These are phyloP conservation scores for Penicillium fuscoglaucum DNA, from an alignment of 2,329 filamentous ascomycete genomes.

Conservation along the genomic window DNA sequence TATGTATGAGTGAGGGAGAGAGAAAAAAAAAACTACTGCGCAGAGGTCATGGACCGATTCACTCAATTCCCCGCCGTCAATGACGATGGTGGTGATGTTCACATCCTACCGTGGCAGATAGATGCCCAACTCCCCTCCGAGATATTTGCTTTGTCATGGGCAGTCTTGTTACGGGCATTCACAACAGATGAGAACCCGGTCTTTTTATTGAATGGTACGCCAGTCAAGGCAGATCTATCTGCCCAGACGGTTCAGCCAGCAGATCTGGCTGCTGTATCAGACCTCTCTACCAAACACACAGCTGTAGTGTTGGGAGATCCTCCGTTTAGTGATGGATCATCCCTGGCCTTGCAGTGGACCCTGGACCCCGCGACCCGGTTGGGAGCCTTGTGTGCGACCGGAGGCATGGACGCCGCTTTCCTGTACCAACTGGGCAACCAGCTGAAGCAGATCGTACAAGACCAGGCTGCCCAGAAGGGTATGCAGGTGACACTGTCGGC, in stretches of 20 bases:
- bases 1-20: conserved; percentile 12
- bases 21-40: not conserved
- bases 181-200: conserved; percentile 37
- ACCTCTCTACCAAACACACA: conserved; percentile 23
- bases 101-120: conserved; percentile 19
- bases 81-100: conserved; percentile 15
- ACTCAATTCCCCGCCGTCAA: conserved; percentile 26
- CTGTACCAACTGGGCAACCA: conserved; percentile 34
- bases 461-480: conserved; percentile 22
- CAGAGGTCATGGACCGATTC: conserved; percentile 24
- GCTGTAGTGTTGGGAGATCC: conserved; percentile 26
- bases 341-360: conserved; percentile 25
- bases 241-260: conserved; percentile 19
- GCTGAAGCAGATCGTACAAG: conserved; percentile 28
- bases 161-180: conserved; percentile 30
- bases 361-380: conserved; percentile 23
- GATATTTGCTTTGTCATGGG: conserved; percentile 32
- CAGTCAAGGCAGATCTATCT: conserved; percentile 30
- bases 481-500: conserved; percentile 14
- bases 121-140: conserved; percentile 21
- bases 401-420: conserved; percentile 25
- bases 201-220: conserved; percentile 30
- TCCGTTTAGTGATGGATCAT: conserved; percentile 2
- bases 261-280: conserved; percentile 13
- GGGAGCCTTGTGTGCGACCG: conserved; percentile 29